These are phyloP conservation scores for Boletus vinaceobasis DNA, from an alignment of 768 basidiomycete species.

Conservation along the genomic window DNA sequence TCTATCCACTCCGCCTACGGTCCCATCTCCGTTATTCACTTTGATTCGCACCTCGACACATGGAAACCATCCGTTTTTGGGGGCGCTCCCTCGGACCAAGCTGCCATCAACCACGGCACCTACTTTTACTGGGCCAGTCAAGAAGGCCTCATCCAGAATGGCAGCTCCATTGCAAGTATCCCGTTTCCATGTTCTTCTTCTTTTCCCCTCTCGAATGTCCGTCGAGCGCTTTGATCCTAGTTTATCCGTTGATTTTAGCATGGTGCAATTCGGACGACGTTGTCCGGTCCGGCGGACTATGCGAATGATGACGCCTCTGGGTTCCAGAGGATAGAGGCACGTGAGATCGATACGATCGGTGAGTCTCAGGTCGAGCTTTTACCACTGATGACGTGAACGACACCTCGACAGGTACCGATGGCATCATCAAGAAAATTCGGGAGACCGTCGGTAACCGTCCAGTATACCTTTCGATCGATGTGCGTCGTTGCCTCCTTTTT, in stretches of 20 bases:
- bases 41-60: slow-evolving; percentile 81
- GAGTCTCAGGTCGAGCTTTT: slow-evolving; percentile 12
- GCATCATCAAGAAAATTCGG: slow-evolving; percentile 78
- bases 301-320: slow-evolving; percentile 74
- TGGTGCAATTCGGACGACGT: slow-evolving; percentile 82
- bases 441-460: slow-evolving; percentile 71
- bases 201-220: slow-evolving; percentile 7
- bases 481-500: slow-evolving; percentile 28
- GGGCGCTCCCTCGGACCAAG: slow-evolving; percentile 66
- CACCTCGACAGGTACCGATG: slow-evolving; percentile 50
- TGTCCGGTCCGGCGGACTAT: slow-evolving; percentile 76
- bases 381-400: neutral
- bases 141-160: slow-evolving; percentile 76
- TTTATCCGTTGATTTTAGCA: slow-evolving; percentile 58
- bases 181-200: slow-evolving; percentile 23
- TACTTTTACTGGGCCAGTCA: slow-evolving; percentile 89
- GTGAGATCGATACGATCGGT: slow-evolving; percentile 83
- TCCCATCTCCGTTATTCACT: slow-evolving; percentile 79
- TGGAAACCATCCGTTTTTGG: slow-evolving; percentile 78
- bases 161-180: slow-evolving; percentile 80
- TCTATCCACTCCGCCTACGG: slow-evolving; percentile 78
- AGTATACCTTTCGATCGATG: slow-evolving; percentile 77
- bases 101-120: slow-evolving; percentile 81
- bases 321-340: slow-evolving; percentile 79
- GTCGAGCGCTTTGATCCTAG: slow-evolving; percentile 68